phyloP scores from a whole-genome alignment of 2,329 filamentous ascomycete species.

The Berkeleyomyces rouxiae region DNA sequence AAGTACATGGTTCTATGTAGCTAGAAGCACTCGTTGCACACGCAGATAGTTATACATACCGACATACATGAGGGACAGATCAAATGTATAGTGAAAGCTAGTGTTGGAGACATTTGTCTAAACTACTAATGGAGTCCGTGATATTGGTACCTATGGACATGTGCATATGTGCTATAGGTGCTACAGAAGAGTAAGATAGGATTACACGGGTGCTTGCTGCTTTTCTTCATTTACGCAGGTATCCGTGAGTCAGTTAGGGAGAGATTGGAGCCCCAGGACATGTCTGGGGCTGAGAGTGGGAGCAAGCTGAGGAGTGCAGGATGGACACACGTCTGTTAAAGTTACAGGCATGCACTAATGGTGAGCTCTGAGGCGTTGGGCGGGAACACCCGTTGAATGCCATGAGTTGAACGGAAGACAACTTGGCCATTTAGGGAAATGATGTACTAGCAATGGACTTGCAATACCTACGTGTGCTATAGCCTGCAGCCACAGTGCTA shows the following conservation, averaged over 20 bases:
- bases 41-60: too few species aligned
- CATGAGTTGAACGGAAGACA: background rate
- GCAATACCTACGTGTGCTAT: background rate
- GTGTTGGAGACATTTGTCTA: too few species aligned
- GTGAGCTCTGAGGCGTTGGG: background rate
- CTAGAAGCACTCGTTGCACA: too few species aligned
- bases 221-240: background rate
- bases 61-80: too few species aligned
- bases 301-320: background rate
- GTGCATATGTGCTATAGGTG: background rate
- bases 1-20: too few species aligned
- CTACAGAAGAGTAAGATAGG: background rate
- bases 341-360: background rate
- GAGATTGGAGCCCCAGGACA: background rate
- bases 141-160: too few species aligned
- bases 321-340: background rate
- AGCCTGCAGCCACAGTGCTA: background rate
- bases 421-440: background rate
- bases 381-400: background rate
- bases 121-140: too few species aligned
- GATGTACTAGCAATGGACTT: background rate
- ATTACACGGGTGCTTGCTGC: background rate
- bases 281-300: background rate
- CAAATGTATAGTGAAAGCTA: too few species aligned
- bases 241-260: background rate